Percentiles rank a stretch among this genome's conserved stretches.
phyloP scores from a whole-genome alignment of 805 yeast species.

The Suhomyces sp. region DNA sequence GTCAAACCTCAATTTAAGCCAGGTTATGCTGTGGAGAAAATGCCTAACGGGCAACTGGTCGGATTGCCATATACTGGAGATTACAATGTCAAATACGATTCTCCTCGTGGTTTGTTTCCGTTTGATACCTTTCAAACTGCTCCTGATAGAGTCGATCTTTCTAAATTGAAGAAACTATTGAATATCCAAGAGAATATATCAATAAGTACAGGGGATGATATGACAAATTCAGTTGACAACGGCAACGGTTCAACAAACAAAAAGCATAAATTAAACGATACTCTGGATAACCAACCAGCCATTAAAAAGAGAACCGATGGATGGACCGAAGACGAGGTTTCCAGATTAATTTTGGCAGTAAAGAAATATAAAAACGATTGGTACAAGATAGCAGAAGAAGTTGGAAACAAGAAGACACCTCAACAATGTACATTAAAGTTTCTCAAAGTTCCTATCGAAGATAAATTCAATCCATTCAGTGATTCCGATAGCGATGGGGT shows the following conservation, averaged over 20 bases:
- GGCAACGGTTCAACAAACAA: slow-evolving; percentile 3
- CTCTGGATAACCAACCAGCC: slow-evolving; percentile 12
- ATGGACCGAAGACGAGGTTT: slow-evolving; percentile 70
- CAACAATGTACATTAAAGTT: slow-evolving; percentile 81
- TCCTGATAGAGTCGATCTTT: slow-evolving; percentile 46
- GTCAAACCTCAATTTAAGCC: slow-evolving; percentile 79
- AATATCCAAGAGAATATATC: slow-evolving; percentile 10
- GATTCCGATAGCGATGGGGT: slow-evolving; percentile 43
- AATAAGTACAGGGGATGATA: slow-evolving; percentile 4
- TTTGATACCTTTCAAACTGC: slow-evolving; percentile 78
- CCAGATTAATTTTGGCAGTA: slow-evolving; percentile 59
- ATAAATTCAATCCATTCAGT: slow-evolving; percentile 45
- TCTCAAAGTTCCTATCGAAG: slow-evolving; percentile 78
- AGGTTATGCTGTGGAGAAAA: slow-evolving; percentile 51
- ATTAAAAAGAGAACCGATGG: slow-evolving; percentile 32
- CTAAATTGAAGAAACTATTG: slow-evolving; percentile 30
- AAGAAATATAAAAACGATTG: slow-evolving; percentile 69
- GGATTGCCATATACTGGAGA: slow-evolving; percentile 73
- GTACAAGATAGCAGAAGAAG: slow-evolving; percentile 67
- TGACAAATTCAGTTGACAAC: not conserved
- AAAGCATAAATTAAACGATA: not conserved
- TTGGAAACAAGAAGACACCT: slow-evolving; percentile 63
- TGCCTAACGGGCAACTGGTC: slow-evolving; percentile 40
- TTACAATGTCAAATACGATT: slow-evolving; percentile 74
- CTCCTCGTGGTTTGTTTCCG: slow-evolving; percentile 91